Evolutionary conservation across 164 flowering plant genomes (phyloP).

Genomic region (Magnolia officinalis): DNA sequence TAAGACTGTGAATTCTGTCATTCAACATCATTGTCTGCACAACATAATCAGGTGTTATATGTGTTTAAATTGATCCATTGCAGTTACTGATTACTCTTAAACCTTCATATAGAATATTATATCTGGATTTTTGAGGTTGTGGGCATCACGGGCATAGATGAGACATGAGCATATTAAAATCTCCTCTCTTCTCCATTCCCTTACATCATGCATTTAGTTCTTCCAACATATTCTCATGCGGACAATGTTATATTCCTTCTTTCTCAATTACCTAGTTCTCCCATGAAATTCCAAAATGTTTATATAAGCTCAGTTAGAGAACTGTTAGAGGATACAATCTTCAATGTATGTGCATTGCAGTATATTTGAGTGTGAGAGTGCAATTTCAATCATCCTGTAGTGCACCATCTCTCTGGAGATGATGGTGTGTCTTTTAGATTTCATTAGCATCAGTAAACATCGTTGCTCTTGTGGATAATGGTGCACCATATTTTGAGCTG

Average conservation of each 20-base stretch:
- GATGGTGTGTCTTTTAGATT: too few relatives aligned
- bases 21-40: constrained; percentile 89
- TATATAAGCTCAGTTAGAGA: too few relatives aligned
- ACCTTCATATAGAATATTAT: not conserved
- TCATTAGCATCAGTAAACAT: too few relatives aligned
- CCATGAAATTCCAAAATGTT: too few relatives aligned
- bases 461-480: too few relatives aligned
- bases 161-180: not conserved
- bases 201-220: not conserved
- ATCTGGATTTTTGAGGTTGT: not conserved
- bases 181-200: not conserved
- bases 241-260: not conserved
- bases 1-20: constrained; percentile 65
- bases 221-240: not conserved
- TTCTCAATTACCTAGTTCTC: too few relatives aligned
- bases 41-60: constrained; percentile 9
- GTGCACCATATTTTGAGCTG: too few relatives aligned
- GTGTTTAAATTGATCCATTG: not conserved
- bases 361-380: too few relatives aligned
- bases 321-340: too few relatives aligned
- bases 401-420: too few relatives aligned
- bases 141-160: not conserved
- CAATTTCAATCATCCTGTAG: too few relatives aligned
- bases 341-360: too few relatives aligned
- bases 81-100: not conserved